Conservation (phyloP, 2,329 filamentous ascomycete genomes). For the Aphanoascus verrucosus region DNA sequence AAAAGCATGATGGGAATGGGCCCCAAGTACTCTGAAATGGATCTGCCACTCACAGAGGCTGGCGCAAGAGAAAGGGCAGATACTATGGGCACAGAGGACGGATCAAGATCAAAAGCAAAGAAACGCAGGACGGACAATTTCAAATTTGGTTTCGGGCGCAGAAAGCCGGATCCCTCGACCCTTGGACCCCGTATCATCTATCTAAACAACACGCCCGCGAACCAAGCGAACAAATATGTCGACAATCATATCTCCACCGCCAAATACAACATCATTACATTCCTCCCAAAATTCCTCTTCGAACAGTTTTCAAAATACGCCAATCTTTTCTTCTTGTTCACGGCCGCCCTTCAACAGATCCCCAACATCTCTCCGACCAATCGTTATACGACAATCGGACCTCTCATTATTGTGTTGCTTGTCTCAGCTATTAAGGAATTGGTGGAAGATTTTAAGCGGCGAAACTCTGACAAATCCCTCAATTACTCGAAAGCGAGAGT, state of each 20-base stretch:
- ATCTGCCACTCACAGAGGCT: constrained; percentile 80
- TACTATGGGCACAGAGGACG: constrained; percentile 34
- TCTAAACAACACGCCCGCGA: constrained; percentile 91
- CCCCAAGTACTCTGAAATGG: constrained; percentile 89
- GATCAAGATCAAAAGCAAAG: constrained; percentile 35
- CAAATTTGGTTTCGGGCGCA: constrained; percentile 81
- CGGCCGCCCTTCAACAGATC: constrained; percentile 86
- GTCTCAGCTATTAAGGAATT: constrained; percentile 95
- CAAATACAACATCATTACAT: constrained; percentile 91
- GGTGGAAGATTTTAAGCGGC: constrained; percentile 85
- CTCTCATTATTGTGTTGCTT: constrained; percentile 75
- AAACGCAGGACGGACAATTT: constrained; percentile 65
- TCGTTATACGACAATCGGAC: constrained; percentile 88
- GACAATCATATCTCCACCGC: constrained; percentile 96
- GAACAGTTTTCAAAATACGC: constrained; percentile 99
- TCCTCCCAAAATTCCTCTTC: constrained; percentile 91
- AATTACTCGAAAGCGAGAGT: constrained; percentile 81
- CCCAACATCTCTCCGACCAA: constrained; percentile 92
- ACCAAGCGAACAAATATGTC: constrained; percentile 77
- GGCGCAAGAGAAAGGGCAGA: constrained; percentile 42
- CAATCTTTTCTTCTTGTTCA: constrained; percentile 99
- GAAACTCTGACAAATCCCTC: constrained; percentile 71
- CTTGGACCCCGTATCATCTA: constrained; percentile 86
- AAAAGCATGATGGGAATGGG: constrained; percentile 88
- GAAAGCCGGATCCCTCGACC: constrained; percentile 78